phyloP scores from a whole-genome alignment of 2,329 filamentous ascomycete genomes.

The Aureobasidium sp. region DNA sequence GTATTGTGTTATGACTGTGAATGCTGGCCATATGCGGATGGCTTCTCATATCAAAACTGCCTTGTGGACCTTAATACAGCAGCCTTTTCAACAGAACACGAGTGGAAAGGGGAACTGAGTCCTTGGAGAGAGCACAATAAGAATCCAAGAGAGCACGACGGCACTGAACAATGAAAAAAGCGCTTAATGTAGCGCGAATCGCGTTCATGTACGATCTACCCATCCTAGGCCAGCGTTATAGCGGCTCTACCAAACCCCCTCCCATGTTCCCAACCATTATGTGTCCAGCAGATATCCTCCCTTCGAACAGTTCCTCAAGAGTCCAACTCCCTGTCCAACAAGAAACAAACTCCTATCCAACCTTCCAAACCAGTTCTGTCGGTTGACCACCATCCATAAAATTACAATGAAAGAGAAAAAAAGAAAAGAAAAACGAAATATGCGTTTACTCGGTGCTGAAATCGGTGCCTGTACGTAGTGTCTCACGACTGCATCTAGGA shows the following conservation, averaged over 20 bases:
- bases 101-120: too few species aligned
- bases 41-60: too few species aligned
- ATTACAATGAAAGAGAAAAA: background rate
- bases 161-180: background rate
- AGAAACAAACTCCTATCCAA: background rate
- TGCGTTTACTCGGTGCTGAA: background rate
- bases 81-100: too few species aligned
- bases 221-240: background rate
- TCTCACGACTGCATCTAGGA: constrained; percentile 32
- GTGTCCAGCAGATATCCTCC: background rate
- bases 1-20: too few species aligned
- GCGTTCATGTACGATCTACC: background rate
- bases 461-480: constrained; percentile 22
- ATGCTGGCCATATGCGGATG: too few species aligned
- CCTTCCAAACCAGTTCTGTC: background rate
- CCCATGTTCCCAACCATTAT: background rate
- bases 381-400: background rate
- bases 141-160: too few species aligned
- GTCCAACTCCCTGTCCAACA: constrained; percentile 8
- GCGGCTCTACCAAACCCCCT: background rate
- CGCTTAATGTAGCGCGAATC: background rate
- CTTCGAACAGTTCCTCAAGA: background rate
- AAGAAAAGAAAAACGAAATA: background rate
- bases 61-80: too few species aligned
- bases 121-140: too few species aligned